These are phyloP conservation scores for Eimeria maxima DNA, from an alignment of 169 alveolate species.

Conservation along the genomic window DNA sequence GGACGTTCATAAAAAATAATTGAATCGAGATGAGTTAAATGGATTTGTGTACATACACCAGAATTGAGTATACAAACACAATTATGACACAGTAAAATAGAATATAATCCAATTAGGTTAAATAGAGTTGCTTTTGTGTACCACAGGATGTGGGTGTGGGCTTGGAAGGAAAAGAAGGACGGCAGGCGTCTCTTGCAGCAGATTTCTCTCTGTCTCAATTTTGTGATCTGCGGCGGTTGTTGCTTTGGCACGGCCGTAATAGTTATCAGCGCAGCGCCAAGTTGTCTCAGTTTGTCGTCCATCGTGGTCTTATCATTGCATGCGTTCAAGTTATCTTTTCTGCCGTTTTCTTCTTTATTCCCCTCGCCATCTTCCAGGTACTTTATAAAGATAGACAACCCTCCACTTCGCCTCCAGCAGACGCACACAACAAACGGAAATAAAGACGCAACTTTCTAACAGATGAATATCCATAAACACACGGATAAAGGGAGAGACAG, in stretches of 20 bases:
- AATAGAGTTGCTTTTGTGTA: neutral
- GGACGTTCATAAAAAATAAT: too few species aligned
- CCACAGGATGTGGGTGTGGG: conserved; percentile 97
- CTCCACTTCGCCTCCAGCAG: too few species aligned
- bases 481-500: too few species aligned
- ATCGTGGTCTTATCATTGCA: conserved; percentile 97
- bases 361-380: conserved; percentile 97
- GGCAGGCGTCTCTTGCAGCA: conserved; percentile 98
- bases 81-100: too few species aligned
- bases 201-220: conserved; percentile 98
- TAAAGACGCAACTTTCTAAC: too few species aligned
- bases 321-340: conserved; percentile 92
- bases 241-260: conserved; percentile 98
- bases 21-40: too few species aligned
- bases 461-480: too few species aligned
- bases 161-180: conserved; percentile 98
- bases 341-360: conserved; percentile 95
- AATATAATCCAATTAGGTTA: too few species aligned
- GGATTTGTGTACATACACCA: too few species aligned
- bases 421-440: too few species aligned
- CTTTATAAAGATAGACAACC: neutral
- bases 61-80: too few species aligned
- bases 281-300: conserved; percentile 97
- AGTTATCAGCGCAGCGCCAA: conserved; percentile 96
- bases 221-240: conserved; percentile 91